Evolutionary conservation across 768 basidiomycete genomes (phyloP).

Genomic region (Botryobasidium botryosum): DNA sequence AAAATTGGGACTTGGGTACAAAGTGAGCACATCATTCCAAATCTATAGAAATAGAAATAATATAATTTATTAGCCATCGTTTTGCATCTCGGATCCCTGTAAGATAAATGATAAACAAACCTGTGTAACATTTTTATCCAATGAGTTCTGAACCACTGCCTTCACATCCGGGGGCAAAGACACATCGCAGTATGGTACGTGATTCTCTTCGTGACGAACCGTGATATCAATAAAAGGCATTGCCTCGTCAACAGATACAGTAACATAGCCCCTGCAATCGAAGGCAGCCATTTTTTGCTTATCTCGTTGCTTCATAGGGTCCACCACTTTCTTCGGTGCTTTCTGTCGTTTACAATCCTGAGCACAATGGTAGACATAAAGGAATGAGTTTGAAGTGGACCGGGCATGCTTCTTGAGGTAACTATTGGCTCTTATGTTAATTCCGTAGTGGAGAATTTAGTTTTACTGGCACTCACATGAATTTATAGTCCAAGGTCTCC

Average conservation of each 20-base stretch:
- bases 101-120: slow-evolving; percentile 5
- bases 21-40: neutral
- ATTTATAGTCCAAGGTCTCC: neutral
- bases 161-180: slow-evolving; percentile 13
- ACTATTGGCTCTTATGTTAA: neutral
- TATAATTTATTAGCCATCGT: neutral
- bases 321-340: slow-evolving; percentile 8
- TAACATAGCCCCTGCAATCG: slow-evolving; percentile 17
- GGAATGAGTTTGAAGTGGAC: slow-evolving; percentile 9
- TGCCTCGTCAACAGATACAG: slow-evolving; percentile 5
- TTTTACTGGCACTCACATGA: neutral
- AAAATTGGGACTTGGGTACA: neutral
- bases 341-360: slow-evolving; percentile 12
- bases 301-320: slow-evolving; percentile 15
- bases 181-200: slow-evolving; percentile 16
- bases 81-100: neutral
- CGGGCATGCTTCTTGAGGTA: slow-evolving; percentile 3
- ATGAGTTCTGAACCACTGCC: slow-evolving; percentile 6
- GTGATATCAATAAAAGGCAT: slow-evolving; percentile 7
- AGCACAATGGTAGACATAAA: slow-evolving; percentile 12
- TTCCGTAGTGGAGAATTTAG: neutral
- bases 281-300: slow-evolving; percentile 18
- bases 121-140: slow-evolving; percentile 9
- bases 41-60: neutral
- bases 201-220: slow-evolving; percentile 14